phyloP scores from a whole-genome alignment of 2,329 filamentous ascomycete species.

The Cercospora sp. region DNA sequence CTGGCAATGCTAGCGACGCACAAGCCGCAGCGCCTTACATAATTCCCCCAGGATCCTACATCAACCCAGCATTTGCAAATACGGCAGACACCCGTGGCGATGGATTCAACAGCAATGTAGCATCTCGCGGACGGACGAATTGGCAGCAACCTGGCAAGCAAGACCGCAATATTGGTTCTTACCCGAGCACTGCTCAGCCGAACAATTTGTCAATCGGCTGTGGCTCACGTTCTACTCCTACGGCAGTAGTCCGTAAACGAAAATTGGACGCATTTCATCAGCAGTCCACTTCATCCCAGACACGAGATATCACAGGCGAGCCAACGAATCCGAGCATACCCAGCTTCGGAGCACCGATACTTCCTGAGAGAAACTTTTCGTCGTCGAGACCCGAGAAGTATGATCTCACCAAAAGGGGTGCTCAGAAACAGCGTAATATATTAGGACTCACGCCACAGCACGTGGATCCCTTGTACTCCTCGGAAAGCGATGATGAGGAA shows the following conservation, averaged over 20 bases:
- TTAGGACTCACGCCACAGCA: constrained; percentile 64
- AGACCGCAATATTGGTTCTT: not conserved
- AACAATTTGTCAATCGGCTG: not conserved
- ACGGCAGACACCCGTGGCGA: not conserved
- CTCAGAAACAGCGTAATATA: constrained; percentile 32
- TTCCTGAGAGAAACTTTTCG: constrained; percentile 32
- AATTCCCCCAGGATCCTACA: constrained; percentile 32
- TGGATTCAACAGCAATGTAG: not conserved
- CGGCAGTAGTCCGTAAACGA: constrained; percentile 27
- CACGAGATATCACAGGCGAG: not conserved
- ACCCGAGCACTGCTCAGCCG: not conserved
- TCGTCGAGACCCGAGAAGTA: constrained; percentile 33
- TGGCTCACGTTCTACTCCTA: not conserved
- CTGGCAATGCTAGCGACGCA: not conserved
- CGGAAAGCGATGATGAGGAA: constrained; percentile 56
- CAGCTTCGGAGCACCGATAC: constrained; percentile 18
- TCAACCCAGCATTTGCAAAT: constrained; percentile 34
- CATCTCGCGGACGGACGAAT: not conserved
- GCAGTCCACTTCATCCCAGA: not conserved
- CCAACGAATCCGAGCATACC: constrained; percentile 17
- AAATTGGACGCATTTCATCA: constrained; percentile 31
- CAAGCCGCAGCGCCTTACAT: not conserved
- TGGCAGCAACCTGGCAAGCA: not conserved
- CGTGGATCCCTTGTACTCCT: constrained; percentile 24
- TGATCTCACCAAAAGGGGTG: not conserved